phyloP scores from a whole-genome alignment of 2,329 filamentous ascomycete species.

The Exophiala oligosperma region DNA sequence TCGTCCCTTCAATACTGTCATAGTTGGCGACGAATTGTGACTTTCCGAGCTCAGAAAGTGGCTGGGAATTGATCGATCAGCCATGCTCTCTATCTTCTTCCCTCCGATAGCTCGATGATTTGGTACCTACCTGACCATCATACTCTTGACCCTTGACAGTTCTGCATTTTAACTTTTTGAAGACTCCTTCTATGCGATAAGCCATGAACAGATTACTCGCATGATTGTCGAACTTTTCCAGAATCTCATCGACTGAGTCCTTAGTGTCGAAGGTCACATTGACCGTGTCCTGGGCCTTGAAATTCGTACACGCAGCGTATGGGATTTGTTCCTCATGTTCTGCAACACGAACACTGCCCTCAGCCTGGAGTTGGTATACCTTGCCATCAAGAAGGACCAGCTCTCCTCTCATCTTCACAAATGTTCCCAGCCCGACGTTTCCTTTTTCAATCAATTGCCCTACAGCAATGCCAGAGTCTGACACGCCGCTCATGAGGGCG shows the following conservation, averaged over 20 bases:
- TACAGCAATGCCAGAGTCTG: conserved; percentile 48
- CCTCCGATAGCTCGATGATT: too few relatives aligned
- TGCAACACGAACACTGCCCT: conserved; percentile 38
- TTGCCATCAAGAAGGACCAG: conserved; percentile 44
- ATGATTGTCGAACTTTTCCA: conserved; percentile 26
- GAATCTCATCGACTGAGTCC: conserved; percentile 23
- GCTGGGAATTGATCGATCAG: neutral
- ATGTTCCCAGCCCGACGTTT: conserved; percentile 53
- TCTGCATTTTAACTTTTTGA: conserved; percentile 31
- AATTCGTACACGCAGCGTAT: conserved; percentile 37
- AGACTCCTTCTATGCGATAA: conserved; percentile 31
- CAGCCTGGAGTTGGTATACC: conserved; percentile 44
- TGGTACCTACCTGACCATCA: conserved; percentile 26
- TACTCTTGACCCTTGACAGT: conserved; percentile 35
- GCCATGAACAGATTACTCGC: conserved; percentile 33
- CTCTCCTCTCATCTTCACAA: conserved; percentile 45
- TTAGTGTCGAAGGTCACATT: conserved; percentile 26
- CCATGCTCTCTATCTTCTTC: neutral
- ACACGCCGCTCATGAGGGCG: conserved; percentile 47
- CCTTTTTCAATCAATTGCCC: conserved; percentile 48
- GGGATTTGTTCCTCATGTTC: conserved; percentile 39
- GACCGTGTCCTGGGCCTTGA: conserved; percentile 31
- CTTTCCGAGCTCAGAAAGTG: conserved; percentile 38
- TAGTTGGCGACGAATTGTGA: conserved; percentile 43
- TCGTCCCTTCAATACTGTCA: conserved; percentile 38